Percentiles rank a stretch among this genome's conserved stretches.
These are phyloP conservation scores for Sporothrix mexicana DNA, from an alignment of 2,329 filamentous ascomycete genomes.

Conservation along the genomic window DNA sequence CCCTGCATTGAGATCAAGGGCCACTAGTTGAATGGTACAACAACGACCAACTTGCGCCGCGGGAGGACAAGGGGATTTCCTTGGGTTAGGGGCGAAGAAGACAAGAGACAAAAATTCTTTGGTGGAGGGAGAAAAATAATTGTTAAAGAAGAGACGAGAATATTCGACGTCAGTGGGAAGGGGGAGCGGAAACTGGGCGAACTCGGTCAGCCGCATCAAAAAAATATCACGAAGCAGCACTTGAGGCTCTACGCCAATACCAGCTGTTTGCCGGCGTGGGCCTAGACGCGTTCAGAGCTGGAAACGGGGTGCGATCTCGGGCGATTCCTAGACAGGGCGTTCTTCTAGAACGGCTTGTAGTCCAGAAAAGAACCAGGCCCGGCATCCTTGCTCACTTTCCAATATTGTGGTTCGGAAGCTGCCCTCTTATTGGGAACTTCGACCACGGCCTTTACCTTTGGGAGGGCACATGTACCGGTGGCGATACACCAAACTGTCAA, in stretches of 20 bases:
- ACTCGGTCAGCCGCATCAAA: background rate
- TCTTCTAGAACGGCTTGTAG: constrained; percentile 5
- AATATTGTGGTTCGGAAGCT: background rate
- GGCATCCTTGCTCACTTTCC: background rate
- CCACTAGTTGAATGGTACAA: constrained; percentile 27
- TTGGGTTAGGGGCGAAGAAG: background rate
- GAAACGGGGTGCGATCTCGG: constrained; percentile 1
- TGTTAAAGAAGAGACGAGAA: background rate
- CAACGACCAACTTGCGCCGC: constrained; percentile 11
- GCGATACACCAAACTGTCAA: constrained; percentile 15
- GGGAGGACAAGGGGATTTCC: background rate
- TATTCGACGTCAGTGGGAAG: background rate
- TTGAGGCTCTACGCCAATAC: background rate
- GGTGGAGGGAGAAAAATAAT: background rate
- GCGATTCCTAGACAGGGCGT: background rate
- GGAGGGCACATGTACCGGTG: constrained; percentile 17
- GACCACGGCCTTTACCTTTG: background rate
- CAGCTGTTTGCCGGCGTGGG: constrained; percentile 3
- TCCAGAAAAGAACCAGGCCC: background rate
- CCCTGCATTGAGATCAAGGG: constrained; percentile 6
- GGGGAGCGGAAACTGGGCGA: background rate
- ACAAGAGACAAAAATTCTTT: background rate
- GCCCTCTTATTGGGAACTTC: constrained; percentile 14
- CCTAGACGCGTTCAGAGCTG: background rate
- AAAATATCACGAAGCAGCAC: background rate